These are phyloP conservation scores for Breviolum minutum DNA, from an alignment of 73 alveolate genomes.

Conservation along the genomic window DNA sequence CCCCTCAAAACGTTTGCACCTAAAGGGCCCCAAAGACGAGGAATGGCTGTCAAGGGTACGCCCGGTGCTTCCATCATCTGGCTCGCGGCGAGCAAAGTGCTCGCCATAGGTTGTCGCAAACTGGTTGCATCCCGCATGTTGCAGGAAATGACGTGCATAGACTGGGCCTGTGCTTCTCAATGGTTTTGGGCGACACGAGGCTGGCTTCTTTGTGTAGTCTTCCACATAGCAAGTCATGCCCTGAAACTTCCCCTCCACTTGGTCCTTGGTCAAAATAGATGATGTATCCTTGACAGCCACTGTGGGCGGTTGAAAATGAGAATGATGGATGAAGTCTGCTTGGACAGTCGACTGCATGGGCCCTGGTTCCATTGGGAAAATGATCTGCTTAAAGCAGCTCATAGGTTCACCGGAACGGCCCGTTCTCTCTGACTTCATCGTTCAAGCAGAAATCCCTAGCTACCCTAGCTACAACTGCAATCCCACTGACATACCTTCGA, in stretches of 20 bases:
- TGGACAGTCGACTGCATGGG: conserved; percentile 36
- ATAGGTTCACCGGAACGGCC: background rate
- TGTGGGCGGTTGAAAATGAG: background rate
- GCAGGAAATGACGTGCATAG: conserved; percentile 37
- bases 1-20: conserved; percentile 20
- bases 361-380: conserved; percentile 32
- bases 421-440: background rate
- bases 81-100: conserved; percentile 12
- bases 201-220: background rate
- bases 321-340: conserved; percentile 53
- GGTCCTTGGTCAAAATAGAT: conserved; percentile 40
- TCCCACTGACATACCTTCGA: background rate
- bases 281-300: conserved; percentile 4
- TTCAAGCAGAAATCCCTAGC: background rate
- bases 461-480: background rate
- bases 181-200: conserved; percentile 18
- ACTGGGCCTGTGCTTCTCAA: background rate
- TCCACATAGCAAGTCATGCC: conserved; percentile 15
- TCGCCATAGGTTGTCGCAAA: conserved; percentile 45
- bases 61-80: background rate
- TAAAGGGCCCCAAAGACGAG: background rate
- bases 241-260: conserved; percentile 20
- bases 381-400: conserved; percentile 40
- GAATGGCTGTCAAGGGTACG: conserved; percentile 1
- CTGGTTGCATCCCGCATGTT: conserved; percentile 19